phyloP scores from a whole-genome alignment of 768 basidiomycete genomes.

The Pisolithus microcarpus region DNA sequence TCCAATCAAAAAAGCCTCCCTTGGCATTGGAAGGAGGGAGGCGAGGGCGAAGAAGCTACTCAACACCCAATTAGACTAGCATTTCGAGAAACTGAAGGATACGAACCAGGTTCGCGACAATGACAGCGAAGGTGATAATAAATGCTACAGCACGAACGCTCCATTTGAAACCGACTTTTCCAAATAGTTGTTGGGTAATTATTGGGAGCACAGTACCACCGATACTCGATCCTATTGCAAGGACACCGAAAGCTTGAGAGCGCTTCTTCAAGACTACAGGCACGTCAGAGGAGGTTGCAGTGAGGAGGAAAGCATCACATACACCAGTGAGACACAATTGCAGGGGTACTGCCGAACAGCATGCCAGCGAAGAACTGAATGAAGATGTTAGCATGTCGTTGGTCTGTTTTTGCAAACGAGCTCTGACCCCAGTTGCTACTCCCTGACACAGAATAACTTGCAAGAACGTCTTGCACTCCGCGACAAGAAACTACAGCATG shows the following conservation, averaged over 20 bases:
- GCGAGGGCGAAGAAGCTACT: constrained; percentile 27
- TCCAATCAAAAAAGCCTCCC: constrained; percentile 48
- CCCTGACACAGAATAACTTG: constrained; percentile 24
- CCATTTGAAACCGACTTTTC: constrained; percentile 55
- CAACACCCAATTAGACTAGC: constrained; percentile 16
- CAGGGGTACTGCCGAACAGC: constrained; percentile 16
- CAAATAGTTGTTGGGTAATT: constrained; percentile 41
- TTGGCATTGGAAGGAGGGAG: constrained; percentile 42
- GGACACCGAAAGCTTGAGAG: constrained; percentile 42
- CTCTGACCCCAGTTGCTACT: constrained; percentile 18
- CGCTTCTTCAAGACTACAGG: constrained; percentile 1
- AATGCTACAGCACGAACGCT: constrained; percentile 63
- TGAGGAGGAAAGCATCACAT: constrained; percentile 1
- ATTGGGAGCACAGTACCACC: constrained; percentile 63
- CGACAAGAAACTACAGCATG: constrained; percentile 15
- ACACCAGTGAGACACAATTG: constrained; percentile 22
- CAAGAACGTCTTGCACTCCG: constrained; percentile 22
- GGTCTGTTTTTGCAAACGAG: neutral
- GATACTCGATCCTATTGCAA: constrained; percentile 55
- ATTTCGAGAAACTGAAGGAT: constrained; percentile 8
- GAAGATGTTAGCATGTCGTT: neutral
- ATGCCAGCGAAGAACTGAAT: constrained; percentile 17
- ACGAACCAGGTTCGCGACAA: constrained; percentile 40
- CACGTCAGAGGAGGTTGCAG: neutral
- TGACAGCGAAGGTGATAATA: constrained; percentile 43